These are phyloP conservation scores for Petasospora fabianii DNA, from an alignment of 1,139 yeast species.

Conservation along the genomic window DNA sequence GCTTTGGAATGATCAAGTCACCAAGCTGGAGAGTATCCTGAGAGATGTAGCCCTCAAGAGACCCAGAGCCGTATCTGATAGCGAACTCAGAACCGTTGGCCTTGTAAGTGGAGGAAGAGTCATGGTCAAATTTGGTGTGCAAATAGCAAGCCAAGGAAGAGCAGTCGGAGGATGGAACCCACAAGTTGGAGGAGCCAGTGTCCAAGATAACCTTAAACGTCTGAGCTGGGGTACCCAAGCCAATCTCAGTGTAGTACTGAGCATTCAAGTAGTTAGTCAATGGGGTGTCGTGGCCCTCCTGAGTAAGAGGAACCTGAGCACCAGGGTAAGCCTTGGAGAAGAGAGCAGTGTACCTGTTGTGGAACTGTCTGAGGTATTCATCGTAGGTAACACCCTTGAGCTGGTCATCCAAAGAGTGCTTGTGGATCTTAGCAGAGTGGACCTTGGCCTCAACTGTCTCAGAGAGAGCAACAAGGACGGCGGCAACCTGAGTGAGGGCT, in stretches of 20 bases:
- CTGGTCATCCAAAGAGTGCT: conserved; percentile 59
- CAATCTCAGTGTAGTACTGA: conserved; percentile 88
- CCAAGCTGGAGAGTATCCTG: conserved; percentile 79
- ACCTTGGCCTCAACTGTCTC: conserved; percentile 55
- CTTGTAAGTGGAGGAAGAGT: conserved; percentile 72
- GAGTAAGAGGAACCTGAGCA: conserved; percentile 40
- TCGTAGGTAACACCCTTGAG: conserved; percentile 56
- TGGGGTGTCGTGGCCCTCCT: conserved; percentile 63
- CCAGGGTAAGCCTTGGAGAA: conserved; percentile 46
- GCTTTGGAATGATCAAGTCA: conserved; percentile 77
- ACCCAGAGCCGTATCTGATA: conserved; percentile 89
- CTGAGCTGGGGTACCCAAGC: conserved; percentile 91
- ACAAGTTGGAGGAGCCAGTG: conserved; percentile 93
- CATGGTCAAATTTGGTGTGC: conserved; percentile 86
- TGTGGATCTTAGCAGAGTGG: conserved; percentile 59
- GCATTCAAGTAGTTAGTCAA: conserved; percentile 91
- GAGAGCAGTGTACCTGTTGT: conserved; percentile 62
- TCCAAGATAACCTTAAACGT: conserved; percentile 85
- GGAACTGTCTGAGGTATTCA: conserved; percentile 66
- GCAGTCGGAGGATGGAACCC: conserved; percentile 93
- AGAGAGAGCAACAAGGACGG: conserved; percentile 14
- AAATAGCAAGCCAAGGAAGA: conserved; percentile 91
- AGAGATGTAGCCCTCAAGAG: conserved; percentile 87
- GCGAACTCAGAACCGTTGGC: conserved; percentile 81
- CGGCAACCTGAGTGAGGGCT: conserved; percentile 15